These are phyloP conservation scores for Aureobasidium leucospermi DNA, from an alignment of 2,329 filamentous ascomycete genomes.

Conservation along the genomic window DNA sequence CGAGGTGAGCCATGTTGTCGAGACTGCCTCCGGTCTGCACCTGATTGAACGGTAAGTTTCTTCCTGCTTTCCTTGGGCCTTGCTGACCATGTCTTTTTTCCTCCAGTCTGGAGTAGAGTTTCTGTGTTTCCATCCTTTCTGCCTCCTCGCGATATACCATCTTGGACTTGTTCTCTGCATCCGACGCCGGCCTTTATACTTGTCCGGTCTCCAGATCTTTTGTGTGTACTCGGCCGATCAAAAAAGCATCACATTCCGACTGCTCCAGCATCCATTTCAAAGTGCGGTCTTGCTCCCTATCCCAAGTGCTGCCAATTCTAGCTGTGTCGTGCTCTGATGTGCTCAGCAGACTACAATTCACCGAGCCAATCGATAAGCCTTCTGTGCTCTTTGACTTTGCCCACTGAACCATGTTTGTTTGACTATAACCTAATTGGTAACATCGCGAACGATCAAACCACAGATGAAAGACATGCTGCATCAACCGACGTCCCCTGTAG, in stretches of 20 bases:
- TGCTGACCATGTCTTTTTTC: not conserved
- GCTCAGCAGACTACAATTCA: not conserved
- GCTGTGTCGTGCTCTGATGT: not conserved
- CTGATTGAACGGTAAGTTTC: conserved; percentile 77
- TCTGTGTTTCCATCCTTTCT: not conserved
- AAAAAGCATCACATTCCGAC: conserved; percentile 3
- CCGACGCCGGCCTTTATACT: conserved; percentile 1
- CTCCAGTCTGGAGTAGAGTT: conserved; percentile 16
- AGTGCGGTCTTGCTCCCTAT: not conserved
- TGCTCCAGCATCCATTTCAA: not conserved
- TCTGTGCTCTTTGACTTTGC: not conserved
- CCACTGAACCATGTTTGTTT: not conserved
- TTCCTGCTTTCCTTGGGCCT: not conserved
- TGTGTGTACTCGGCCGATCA: not conserved
- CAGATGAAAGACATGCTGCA: not conserved
- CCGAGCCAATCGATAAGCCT: not conserved
- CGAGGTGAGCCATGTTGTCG: conserved; percentile 77
- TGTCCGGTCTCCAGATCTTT: not conserved
- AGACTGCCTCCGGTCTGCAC: conserved; percentile 90
- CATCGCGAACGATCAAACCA: not conserved
- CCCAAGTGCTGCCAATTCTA: not conserved
- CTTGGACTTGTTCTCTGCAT: conserved; percentile 3
- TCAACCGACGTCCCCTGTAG: too few relatives aligned
- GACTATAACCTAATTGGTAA: not conserved
- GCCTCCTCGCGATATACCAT: conserved; percentile 10